Conservation (phyloP, 257 asterid species). For the Verbascum thapsus region DNA sequence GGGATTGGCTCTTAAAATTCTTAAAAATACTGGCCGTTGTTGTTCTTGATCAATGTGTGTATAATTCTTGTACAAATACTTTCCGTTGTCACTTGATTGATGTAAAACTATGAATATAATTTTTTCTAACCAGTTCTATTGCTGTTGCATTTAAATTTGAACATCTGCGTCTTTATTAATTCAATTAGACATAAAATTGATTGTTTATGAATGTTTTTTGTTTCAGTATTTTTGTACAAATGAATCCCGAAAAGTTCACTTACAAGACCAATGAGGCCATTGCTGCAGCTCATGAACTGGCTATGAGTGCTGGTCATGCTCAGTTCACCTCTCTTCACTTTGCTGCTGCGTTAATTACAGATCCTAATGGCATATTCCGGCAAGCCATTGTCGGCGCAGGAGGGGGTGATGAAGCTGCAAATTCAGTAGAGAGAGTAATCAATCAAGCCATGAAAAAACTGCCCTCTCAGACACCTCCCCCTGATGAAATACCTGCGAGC, state of each 20-base stretch:
- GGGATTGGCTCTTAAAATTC: too few relatives aligned
- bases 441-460: conserved; percentile 55
- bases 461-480: conserved; percentile 64
- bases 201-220: neutral
- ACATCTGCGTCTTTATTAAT: too few relatives aligned
- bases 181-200: neutral
- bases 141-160: too few relatives aligned
- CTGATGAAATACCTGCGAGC: conserved; percentile 64
- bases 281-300: conserved; percentile 66
- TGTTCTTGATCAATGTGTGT: too few relatives aligned
- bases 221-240: conserved; percentile 27
- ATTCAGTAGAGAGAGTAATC: conserved; percentile 47
- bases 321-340: conserved; percentile 71
- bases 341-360: conserved; percentile 54
- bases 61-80: too few relatives aligned
- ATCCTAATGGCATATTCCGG: conserved; percentile 54
- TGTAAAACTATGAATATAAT: too few relatives aligned
- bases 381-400: conserved; percentile 64
- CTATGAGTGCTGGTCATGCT: conserved; percentile 61
- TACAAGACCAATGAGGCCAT: conserved; percentile 73
- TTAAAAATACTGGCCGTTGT: too few relatives aligned
- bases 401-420: conserved; percentile 56
- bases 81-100: too few relatives aligned
- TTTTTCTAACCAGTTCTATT: too few relatives aligned
- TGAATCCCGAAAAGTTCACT: conserved; percentile 81